Evolutionary conservation across 192 early-diverging fungal genomes (phyloP).

Genomic region (Backusella tuberculispora): DNA sequence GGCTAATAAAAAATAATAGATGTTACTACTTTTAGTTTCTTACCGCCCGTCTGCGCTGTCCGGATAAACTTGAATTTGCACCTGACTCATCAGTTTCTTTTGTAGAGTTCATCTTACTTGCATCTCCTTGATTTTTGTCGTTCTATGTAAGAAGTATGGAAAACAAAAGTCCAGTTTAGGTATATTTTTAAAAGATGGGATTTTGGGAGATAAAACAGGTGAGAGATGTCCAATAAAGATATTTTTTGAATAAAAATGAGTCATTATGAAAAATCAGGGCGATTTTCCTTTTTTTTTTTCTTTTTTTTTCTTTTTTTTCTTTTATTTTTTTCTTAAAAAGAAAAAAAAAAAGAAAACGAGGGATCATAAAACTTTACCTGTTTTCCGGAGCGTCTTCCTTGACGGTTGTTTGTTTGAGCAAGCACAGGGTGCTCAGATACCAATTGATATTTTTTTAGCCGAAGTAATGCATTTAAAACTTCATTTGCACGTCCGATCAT

Average conservation of each 20-base stretch:
- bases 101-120: conserved; percentile 8
- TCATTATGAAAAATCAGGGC: conserved; percentile 9
- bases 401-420: not conserved
- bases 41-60: conserved; percentile 29
- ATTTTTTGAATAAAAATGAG: conserved; percentile 17
- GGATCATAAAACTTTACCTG: conserved; percentile 1
- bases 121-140: not conserved
- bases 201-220: not conserved
- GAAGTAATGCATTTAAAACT: conserved; percentile 38
- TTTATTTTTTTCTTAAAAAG: too few species aligned
- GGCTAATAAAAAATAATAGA: conserved; percentile 1
- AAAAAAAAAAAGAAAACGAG: not conserved
- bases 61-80: conserved; percentile 6
- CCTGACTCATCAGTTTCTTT: not conserved
- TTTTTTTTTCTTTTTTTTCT: not conserved
- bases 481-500: conserved; percentile 40
- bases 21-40: conserved; percentile 9
- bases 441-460: conserved; percentile 36
- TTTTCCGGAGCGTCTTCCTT: not conserved
- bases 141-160: not conserved
- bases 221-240: not conserved
- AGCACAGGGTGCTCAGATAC: conserved; percentile 18
- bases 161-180: conserved; percentile 9
- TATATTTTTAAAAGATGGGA: not conserved
- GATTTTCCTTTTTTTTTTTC: not conserved